Base-by-base conservation (phyloP, 2,329 filamentous ascomycete species). In the Penicillium rolfsii region DNA sequence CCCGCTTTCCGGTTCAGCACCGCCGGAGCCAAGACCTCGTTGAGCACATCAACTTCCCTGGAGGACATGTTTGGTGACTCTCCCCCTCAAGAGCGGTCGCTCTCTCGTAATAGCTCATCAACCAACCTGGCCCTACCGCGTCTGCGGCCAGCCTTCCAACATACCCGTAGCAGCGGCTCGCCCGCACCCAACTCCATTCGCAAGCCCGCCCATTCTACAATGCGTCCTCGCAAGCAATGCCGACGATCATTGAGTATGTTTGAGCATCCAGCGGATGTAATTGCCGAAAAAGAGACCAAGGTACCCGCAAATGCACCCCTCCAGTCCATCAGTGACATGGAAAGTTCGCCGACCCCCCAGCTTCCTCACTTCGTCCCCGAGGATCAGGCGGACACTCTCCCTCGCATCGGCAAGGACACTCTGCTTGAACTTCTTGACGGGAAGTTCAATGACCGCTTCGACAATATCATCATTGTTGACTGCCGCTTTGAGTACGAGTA, bases 401-500 rank as follows among this genome's bases (percentile, higher is more conserved):
- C 95, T 56, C 88, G 95, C 66, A 97, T 99, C 72, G 87, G 87
- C 59, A 88, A 89, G 73, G 84, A 87, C 53, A 97, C 93, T 3
- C 85, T 99, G 75, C 80, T 97, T 58, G 86, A 93, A n/a, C 85
- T 99, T 38, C 83, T 99, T 63, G 90, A 97, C 76, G 93, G 93
- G 63, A 89, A 91, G 69, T 97, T 89, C 78, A 86, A 87, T 70
- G 83, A 88, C 28, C 77, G 86, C 26, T 98, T 91, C 75, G 88
- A 93, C 62, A 86, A 93, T 74, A 89, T 91, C 75, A 86, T 96
- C 77, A 84, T 99, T 71, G 89, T 99, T 71, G 95, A 99, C 77
- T 99, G 95, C 77, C 91, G 95, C 22, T 99, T 99, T 74, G 95
- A 99, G 82, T 99, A 99, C 77, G 95, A 99, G 79, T 99, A 96